These are phyloP conservation scores for Penicillium freii DNA, from an alignment of 2,329 filamentous ascomycete genomes.

Conservation along the genomic window DNA sequence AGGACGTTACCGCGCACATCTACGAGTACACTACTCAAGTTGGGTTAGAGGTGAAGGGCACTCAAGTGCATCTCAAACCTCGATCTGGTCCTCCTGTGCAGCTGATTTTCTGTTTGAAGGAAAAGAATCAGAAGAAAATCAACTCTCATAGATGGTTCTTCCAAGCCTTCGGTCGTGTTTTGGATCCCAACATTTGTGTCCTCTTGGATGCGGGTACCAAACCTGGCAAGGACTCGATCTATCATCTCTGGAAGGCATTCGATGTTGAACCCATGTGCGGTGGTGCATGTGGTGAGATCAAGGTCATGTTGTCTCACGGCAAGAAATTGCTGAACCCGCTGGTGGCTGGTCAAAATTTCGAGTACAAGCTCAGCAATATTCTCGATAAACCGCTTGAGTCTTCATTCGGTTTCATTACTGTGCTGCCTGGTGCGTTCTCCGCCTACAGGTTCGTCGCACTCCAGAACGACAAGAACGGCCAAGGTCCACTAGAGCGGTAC, in stretches of 20 bases:
- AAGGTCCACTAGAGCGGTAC: slow-evolving; percentile 93
- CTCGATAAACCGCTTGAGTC: slow-evolving; percentile 96
- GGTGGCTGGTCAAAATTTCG: slow-evolving; percentile 95
- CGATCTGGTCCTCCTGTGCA: slow-evolving; percentile 86
- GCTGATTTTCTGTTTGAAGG: slow-evolving; percentile 96
- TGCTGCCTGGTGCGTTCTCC: slow-evolving; percentile 96
- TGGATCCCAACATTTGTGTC: slow-evolving; percentile 96
- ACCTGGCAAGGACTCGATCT: slow-evolving; percentile 90
- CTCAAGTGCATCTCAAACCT: slow-evolving; percentile 77
- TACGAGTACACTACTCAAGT: slow-evolving; percentile 69
- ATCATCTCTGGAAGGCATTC: slow-evolving; percentile 98
- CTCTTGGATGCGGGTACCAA: slow-evolving; percentile 94
- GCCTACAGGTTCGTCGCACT: slow-evolving; percentile 92
- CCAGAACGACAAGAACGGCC: slow-evolving; percentile 93
- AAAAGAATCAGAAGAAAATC: slow-evolving; percentile 99
- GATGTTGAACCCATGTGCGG: slow-evolving; percentile 97
- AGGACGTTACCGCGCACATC: slow-evolving; percentile 95
- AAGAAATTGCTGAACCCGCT: slow-evolving; percentile 90
- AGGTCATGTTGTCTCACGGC: slow-evolving; percentile 87
- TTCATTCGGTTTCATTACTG: slow-evolving; percentile 95
- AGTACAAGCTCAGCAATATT: slow-evolving; percentile 99
- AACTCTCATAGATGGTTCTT: slow-evolving; percentile 99
- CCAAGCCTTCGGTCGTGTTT: slow-evolving; percentile 85
- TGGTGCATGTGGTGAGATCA: slow-evolving; percentile 97
- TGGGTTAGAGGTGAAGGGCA: slow-evolving; percentile 84